phyloP scores from a whole-genome alignment of 768 basidiomycete species.

The Megacollybia marginata region DNA sequence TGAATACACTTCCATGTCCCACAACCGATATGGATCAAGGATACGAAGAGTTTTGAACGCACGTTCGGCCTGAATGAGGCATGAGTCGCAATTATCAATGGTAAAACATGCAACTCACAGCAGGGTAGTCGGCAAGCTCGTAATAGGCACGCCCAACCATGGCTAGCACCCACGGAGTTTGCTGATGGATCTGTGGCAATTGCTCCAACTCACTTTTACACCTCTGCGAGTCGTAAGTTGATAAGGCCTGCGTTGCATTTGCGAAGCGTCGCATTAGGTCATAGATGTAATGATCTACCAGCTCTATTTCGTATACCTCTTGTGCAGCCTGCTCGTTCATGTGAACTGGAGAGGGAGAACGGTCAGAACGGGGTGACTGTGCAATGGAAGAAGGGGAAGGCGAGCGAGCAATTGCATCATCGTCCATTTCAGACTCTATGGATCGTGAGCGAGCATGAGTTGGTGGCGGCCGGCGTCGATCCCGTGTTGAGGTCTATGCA shows the following conservation, averaged over 20 bases:
- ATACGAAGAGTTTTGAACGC: constrained; percentile 76
- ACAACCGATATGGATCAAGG: constrained; percentile 85
- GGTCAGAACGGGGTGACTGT: constrained; percentile 58
- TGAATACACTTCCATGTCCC: constrained; percentile 95
- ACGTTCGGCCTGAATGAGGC: constrained; percentile 69
- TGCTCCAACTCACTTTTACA: constrained; percentile 73
- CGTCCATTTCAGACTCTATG: constrained; percentile 66
- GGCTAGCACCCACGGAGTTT: constrained; percentile 70
- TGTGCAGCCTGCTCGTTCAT: constrained; percentile 70
- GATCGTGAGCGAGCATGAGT: constrained; percentile 52
- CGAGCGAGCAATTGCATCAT: constrained; percentile 50
- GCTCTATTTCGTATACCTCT: constrained; percentile 60
- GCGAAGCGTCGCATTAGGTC: constrained; percentile 78
- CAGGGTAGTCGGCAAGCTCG: constrained; percentile 82
- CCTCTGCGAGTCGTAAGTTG: constrained; percentile 66
- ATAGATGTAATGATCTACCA: constrained; percentile 81
- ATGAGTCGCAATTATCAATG: constrained; percentile 7
- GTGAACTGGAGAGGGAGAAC: constrained; percentile 52
- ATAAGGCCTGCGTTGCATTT: constrained; percentile 65
- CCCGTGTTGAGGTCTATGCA: neutral
- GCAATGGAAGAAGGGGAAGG: constrained; percentile 54
- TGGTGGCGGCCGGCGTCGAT: constrained; percentile 35
- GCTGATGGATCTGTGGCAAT: constrained; percentile 67
- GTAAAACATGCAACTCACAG: constrained; percentile 48
- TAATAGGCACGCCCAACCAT: constrained; percentile 86